These are phyloP conservation scores for Penicillium palitans DNA, from an alignment of 2,329 filamentous ascomycete genomes.

Conservation along the genomic window DNA sequence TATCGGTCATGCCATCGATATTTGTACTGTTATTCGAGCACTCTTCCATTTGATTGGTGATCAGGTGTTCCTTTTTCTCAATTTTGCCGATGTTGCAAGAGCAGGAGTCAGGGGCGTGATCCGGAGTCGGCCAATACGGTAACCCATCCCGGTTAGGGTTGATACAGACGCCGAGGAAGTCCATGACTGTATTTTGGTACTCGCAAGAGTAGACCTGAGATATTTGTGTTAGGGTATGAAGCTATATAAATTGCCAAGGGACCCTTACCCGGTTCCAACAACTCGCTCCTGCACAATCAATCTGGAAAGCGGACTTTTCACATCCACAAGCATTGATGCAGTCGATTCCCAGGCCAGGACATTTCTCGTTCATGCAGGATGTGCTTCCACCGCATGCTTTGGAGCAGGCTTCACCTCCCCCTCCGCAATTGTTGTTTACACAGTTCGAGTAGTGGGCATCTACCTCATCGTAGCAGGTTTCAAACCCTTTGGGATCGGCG, in stretches of 20 bases:
- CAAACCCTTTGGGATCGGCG: slow-evolving; percentile 12
- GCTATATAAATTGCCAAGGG: no score
- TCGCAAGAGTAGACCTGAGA: slow-evolving; percentile 12
- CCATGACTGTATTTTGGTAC: slow-evolving; percentile 13
- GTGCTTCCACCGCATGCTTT: slow-evolving; percentile 11
- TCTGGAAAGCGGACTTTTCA: slow-evolving; percentile 2
- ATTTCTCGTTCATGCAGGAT: slow-evolving; percentile 12
- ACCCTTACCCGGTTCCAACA: slow-evolving; percentile 10
- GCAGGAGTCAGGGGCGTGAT: slow-evolving; percentile 18
- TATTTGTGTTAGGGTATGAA: neutral
- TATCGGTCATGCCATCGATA: neutral
- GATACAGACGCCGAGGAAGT: slow-evolving; percentile 5
- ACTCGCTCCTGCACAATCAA: slow-evolving; percentile 16
- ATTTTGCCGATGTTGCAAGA: slow-evolving; percentile 22
- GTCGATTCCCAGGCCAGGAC: slow-evolving; percentile 13
- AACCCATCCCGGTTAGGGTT: slow-evolving; percentile 9
- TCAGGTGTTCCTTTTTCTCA: slow-evolving; percentile 2
- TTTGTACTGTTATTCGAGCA: slow-evolving; percentile 16
- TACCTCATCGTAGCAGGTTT: slow-evolving; percentile 14
- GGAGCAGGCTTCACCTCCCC: slow-evolving; percentile 8
- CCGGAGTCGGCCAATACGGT: slow-evolving; percentile 21
- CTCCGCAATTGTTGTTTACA: slow-evolving; percentile 17
- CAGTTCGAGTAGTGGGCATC: slow-evolving; percentile 12
- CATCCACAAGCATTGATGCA: slow-evolving; percentile 22
- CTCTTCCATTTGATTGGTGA: neutral